Percentiles rank a stretch among this genome's conserved stretches.
Conservation (phyloP, 2,329 filamentous ascomycete genomes). For the Macrophomina phaseolina region DNA sequence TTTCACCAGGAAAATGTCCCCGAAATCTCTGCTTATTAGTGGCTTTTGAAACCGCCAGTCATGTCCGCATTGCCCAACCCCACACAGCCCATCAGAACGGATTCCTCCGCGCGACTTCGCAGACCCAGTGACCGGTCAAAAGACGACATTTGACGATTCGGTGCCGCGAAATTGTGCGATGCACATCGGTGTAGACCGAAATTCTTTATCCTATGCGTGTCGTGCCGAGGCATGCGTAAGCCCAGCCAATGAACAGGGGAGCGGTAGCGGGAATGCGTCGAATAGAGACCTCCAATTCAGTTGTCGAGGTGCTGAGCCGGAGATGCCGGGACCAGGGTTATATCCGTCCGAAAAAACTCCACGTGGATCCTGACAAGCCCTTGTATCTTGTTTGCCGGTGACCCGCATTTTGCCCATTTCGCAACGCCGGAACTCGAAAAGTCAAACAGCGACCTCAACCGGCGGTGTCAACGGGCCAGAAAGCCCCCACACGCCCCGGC, state of each 20-base stretch:
- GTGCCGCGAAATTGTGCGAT: not conserved
- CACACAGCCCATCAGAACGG: not conserved
- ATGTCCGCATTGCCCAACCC: not conserved
- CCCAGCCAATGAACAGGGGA: slow-evolving; percentile 15
- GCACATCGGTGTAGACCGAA: not conserved
- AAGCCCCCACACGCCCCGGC: not conserved
- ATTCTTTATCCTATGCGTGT: not conserved
- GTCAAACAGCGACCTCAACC: slow-evolving; percentile 2
- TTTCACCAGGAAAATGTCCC: slow-evolving; percentile 20
- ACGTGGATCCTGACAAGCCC: slow-evolving; percentile 23
- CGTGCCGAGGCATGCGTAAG: slow-evolving; percentile 18
- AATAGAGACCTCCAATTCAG: slow-evolving; percentile 14
- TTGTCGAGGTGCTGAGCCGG: slow-evolving; percentile 15
- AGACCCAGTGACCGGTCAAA: not conserved
- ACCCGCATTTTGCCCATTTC: slow-evolving; percentile 19
- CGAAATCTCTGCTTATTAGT: slow-evolving; percentile 6
- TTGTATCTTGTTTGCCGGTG: not conserved
- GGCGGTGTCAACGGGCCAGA: slow-evolving; percentile 7
- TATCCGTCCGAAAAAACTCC: slow-evolving; percentile 24
- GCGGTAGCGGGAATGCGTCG: slow-evolving; percentile 18
- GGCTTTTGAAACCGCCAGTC: not conserved
- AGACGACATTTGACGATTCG: not conserved
- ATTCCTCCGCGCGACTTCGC: slow-evolving; percentile 1
- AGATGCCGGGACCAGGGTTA: slow-evolving; percentile 19
- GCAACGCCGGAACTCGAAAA: not conserved